phyloP scores from a whole-genome alignment of 768 basidiomycete species.

The Baorangia bicolor region DNA sequence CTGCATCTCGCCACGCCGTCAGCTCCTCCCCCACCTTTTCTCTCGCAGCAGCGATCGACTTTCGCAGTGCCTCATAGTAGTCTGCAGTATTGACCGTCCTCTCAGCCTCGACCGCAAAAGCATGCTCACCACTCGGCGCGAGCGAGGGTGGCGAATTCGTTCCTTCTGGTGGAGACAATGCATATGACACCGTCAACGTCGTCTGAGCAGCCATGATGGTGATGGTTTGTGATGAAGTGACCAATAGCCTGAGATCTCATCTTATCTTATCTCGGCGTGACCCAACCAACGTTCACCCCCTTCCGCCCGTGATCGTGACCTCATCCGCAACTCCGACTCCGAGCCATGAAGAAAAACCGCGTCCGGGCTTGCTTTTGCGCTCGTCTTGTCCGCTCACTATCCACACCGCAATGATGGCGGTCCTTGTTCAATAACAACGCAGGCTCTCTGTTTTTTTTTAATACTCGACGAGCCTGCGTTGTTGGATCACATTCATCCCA shows the following conservation, averaged over 20 bases:
- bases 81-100: conserved; percentile 6
- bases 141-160: conserved; percentile 20
- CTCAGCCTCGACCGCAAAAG: conserved; percentile 25
- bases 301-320: not conserved
- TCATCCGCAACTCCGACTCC: conserved; percentile 17
- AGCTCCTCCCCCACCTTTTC: conserved; percentile 61
- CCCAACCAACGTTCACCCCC: conserved; percentile 4
- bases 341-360: not conserved
- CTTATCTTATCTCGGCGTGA: conserved; percentile 25
- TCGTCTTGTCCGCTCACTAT: conserved; percentile 5
- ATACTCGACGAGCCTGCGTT: conserved; percentile 22
- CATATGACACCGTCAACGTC: conserved; percentile 21
- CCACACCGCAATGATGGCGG: conserved; percentile 41
- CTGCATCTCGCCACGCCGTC: conserved; percentile 72
- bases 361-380: not conserved
- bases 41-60: conserved; percentile 51
- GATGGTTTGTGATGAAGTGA: not conserved
- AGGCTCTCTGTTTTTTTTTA: conserved; percentile 32
- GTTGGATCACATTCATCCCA: conserved; percentile 1
- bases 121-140: conserved; percentile 21
- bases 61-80: conserved; percentile 53
- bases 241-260: conserved; percentile 3
- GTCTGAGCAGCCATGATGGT: conserved; percentile 17
- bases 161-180: conserved; percentile 22
- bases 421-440: conserved; percentile 53